Conservation (phyloP, 73 alveolate species). For the Tetrahymena malaccensis region DNA sequence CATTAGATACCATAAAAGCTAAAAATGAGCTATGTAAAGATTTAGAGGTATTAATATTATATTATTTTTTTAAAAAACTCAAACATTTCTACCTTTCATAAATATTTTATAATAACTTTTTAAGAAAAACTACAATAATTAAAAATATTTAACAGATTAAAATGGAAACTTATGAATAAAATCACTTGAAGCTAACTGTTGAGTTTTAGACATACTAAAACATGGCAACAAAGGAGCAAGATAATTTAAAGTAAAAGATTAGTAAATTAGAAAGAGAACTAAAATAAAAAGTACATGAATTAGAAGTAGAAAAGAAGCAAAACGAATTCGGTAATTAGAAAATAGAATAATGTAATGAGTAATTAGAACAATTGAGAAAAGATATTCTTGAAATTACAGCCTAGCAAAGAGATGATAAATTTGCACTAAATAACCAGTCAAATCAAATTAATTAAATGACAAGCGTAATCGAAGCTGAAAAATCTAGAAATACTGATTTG, state of each 20-base stretch:
- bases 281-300: not conserved
- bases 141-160: not conserved
- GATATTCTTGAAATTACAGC: not conserved
- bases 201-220: not conserved
- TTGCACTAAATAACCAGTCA: not conserved
- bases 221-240: not conserved
- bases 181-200: not conserved
- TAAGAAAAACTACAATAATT: not conserved
- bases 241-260: not conserved
- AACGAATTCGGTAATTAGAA: not conserved
- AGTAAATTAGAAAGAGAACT: not conserved
- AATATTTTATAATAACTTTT: too few species aligned
- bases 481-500: not conserved
- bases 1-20: not conserved
- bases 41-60: not conserved
- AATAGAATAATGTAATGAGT: not conserved
- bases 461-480: not conserved
- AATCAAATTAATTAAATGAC: not conserved
- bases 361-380: not conserved
- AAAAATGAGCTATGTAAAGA: not conserved
- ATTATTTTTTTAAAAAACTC: not conserved
- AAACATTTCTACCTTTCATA: too few species aligned
- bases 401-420: not conserved
- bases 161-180: conserved; percentile 3
- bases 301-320: not conserved